phyloP scores from a whole-genome alignment of 176 grass and related monocot species.

The Rhipidocladum racemiflorum region DNA sequence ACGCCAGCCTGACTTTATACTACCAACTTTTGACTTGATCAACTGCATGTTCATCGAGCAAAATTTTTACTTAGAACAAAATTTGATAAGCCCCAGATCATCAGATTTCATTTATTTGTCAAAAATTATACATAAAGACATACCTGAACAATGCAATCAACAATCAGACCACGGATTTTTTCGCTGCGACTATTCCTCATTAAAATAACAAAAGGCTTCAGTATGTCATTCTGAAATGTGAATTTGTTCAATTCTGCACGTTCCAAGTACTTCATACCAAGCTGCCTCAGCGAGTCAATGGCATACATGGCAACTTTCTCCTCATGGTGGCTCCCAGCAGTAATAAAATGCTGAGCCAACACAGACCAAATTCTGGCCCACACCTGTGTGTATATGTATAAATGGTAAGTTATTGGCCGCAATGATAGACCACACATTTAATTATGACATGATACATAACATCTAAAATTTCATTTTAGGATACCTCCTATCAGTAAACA shows the following conservation, averaged over 20 bases:
- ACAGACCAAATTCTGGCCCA: conserved; percentile 99
- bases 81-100: conserved; percentile 18
- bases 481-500: background rate
- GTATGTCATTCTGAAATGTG: conserved; percentile 98
- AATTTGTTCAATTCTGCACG: conserved; percentile 97
- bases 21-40: conserved; percentile 99
- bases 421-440: conserved; percentile 8
- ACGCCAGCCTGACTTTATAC: conserved; percentile 98
- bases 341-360: conserved; percentile 90
- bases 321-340: conserved; percentile 91
- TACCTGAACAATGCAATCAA: conserved; percentile 99
- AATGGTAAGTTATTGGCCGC: conserved; percentile 7
- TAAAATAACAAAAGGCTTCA: conserved; percentile 99
- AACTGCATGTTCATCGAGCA: conserved; percentile 47
- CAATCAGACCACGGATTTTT: conserved; percentile 93
- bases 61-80: conserved; percentile 14
- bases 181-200: conserved; percentile 90
- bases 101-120: background rate
- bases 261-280: conserved; percentile 99
- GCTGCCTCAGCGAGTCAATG: conserved; percentile 94
- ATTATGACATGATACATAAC: background rate
- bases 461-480: background rate
- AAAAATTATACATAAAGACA: conserved; percentile 9
- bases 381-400: conserved; percentile 60
- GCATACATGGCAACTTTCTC: conserved; percentile 98